Conservation (phyloP, 306 rosid species). For the Prunus kanzakura region DNA sequence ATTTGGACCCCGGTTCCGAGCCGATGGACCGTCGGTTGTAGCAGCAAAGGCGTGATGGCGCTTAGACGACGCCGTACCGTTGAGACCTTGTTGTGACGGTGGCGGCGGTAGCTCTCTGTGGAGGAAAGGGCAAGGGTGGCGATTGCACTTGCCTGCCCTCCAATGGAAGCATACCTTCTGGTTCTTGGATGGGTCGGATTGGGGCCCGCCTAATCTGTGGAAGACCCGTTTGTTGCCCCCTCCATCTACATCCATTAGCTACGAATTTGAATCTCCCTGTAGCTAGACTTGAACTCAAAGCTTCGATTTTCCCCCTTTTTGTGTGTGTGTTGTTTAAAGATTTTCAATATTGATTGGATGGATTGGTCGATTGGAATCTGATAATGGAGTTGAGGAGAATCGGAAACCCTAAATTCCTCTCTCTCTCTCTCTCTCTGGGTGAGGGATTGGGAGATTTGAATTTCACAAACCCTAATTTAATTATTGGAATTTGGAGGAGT, state of each 20-base stretch:
- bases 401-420: constrained; percentile 11
- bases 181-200: constrained; percentile 36
- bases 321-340: background rate
- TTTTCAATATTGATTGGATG: background rate
- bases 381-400: constrained; percentile 21
- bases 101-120: constrained; percentile 62
- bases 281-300: background rate
- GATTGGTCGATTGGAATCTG: constrained; percentile 1
- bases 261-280: background rate
- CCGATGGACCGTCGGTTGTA: constrained; percentile 47
- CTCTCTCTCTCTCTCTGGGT: background rate
- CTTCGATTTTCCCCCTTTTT: too few species aligned
- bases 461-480: background rate
- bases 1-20: constrained; percentile 51
- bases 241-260: constrained; percentile 73
- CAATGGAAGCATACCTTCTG: constrained; percentile 88
- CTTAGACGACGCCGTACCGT: constrained; percentile 59
- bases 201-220: constrained; percentile 53
- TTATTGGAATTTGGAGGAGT: too few species aligned
- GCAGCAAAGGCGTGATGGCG: constrained; percentile 45
- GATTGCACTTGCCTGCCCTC: constrained; percentile 93
- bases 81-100: constrained; percentile 12
- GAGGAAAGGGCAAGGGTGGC: constrained; percentile 65
- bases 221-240: constrained; percentile 72
- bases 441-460: background rate